Evolutionary conservation across 352 stramenopile genomes (phyloP), one percentile per base, ranked within the genome.

Genomic region (Globisporangium ultimum): DNA sequence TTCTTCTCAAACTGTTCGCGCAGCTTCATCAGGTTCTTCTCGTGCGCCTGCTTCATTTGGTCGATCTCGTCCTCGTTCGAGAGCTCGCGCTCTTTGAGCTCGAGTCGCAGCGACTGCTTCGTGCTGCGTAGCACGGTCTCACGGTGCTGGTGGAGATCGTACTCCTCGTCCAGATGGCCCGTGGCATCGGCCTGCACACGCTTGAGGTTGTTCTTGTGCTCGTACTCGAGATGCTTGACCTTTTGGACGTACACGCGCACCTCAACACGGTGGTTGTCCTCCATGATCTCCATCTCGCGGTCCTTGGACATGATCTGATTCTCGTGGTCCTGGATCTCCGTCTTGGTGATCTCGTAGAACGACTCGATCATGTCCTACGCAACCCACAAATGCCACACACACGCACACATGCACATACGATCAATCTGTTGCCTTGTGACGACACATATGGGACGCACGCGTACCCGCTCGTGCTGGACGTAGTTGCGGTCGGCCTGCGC

Each of bases 201-300:
- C 57, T 97, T 97, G 61, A 97, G 53, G 66, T 97, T 97, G 71
- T 98, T 95, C 56, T 96, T 87, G 72, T 98, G 92, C 66, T 98
- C 92, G 56, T 97, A 98, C 55, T 97, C 87, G 17, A 98, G 72
- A 55, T 98, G 93, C 60, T 97, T 98, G 13, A 98, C 92, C 55
- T 98, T 98, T 67, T 98, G 91, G 50, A 93, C 74, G 74, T 98
- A 98, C 60, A 98, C 84, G 18, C 80, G 81, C 62, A 98, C 76
- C 64, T 98, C 91, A 7, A 97, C 87, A 55, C 88, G 82, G 67
- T 98, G 94, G 68, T 98, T 98, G 54, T 98, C 91, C 68, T 98
- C 93, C 85, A 98, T 95, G 53, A 97, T 81, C 76, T 98, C 91
- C 88, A 98, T 98, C 61, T 98, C 93, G 18, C 91, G 86, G 60